Percentiles rank a stretch among this genome's conserved stretches.
Evolutionary conservation across 257 asterid genomes (phyloP).

Genomic region (Nicotiana noctiflora): DNA sequence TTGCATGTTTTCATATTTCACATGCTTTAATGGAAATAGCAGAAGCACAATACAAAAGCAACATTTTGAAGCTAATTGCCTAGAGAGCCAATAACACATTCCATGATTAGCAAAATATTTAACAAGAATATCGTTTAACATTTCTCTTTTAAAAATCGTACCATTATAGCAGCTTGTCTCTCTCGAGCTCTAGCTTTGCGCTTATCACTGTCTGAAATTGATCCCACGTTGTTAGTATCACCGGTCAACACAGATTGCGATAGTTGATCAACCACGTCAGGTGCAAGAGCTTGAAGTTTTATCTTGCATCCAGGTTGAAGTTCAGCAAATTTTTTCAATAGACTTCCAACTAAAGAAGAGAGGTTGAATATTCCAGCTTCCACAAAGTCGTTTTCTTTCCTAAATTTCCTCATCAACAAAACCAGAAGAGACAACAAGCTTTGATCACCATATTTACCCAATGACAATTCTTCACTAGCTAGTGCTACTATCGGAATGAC

Average conservation of each 20-base stretch:
- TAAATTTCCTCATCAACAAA: constrained; percentile 65
- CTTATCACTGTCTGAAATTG: constrained; percentile 56
- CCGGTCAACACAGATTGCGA: constrained; percentile 27
- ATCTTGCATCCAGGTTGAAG: constrained; percentile 72
- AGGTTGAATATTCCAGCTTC: constrained; percentile 55
- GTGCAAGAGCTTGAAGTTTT: constrained; percentile 71
- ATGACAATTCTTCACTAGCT: constrained; percentile 63
- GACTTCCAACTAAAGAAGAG: constrained; percentile 45
- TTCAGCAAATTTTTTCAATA: constrained; percentile 61
- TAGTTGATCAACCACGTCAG: constrained; percentile 65
- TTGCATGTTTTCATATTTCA: background rate
- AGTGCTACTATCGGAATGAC: constrained; percentile 68
- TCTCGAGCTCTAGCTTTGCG: constrained; percentile 92
- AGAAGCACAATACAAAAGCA: background rate
- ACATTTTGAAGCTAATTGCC: background rate
- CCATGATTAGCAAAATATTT: background rate
- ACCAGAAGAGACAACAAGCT: constrained; percentile 92
- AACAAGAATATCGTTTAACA: background rate
- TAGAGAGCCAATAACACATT: background rate
- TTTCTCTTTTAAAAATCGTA: constrained; percentile 25
- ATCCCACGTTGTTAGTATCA: constrained; percentile 26
- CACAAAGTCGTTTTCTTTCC: constrained; percentile 51
- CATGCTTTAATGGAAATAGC: background rate
- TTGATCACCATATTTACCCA: constrained; percentile 58
- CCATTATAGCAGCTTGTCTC: constrained; percentile 95